Evolutionary conservation across 768 basidiomycete species (phyloP).

Genomic region (Neoboletus magnificus): DNA sequence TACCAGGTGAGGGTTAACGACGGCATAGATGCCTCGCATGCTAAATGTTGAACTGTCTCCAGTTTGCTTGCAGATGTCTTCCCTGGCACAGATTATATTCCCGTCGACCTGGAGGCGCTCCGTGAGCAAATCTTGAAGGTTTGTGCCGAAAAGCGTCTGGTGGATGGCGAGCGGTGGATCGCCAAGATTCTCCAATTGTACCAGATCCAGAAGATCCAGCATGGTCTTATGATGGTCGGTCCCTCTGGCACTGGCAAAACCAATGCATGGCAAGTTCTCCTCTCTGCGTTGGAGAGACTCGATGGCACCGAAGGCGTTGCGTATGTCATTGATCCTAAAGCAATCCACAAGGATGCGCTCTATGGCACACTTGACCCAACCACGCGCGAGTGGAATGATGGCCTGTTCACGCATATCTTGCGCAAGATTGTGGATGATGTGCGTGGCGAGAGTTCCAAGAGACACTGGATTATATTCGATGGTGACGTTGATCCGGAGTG

Average conservation of each 20-base stretch:
- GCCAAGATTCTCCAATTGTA: slow-evolving; percentile 96
- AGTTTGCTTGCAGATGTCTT: slow-evolving; percentile 96
- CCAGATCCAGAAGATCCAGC: slow-evolving; percentile 99
- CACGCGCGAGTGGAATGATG: slow-evolving; percentile 99
- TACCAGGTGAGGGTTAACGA: slow-evolving; percentile 60
- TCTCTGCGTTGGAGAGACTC: slow-evolving; percentile 84
- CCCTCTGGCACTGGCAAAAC: slow-evolving; percentile 97
- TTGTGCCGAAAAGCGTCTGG: slow-evolving; percentile 81
- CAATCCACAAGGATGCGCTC: slow-evolving; percentile 96
- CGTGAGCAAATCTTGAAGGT: slow-evolving; percentile 84
- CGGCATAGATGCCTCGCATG: background rate
- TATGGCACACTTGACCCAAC: slow-evolving; percentile 97
- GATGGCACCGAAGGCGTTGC: slow-evolving; percentile 91
- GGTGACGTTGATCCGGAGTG: slow-evolving; percentile 99
- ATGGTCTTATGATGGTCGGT: slow-evolving; percentile 99
- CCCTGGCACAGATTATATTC: slow-evolving; percentile 89
- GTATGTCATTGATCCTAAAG: slow-evolving; percentile 98
- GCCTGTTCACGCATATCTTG: slow-evolving; percentile 94
- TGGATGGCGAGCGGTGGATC: slow-evolving; percentile 86
- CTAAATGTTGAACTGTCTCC: background rate
- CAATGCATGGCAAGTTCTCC: slow-evolving; percentile 92
- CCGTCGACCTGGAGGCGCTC: slow-evolving; percentile 83
- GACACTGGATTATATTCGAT: slow-evolving; percentile 99
- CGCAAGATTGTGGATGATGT: slow-evolving; percentile 99
- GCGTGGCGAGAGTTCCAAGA: slow-evolving; percentile 91